phyloP scores from a whole-genome alignment of 306 rosid genomes.

The Vigna mungo region DNA sequence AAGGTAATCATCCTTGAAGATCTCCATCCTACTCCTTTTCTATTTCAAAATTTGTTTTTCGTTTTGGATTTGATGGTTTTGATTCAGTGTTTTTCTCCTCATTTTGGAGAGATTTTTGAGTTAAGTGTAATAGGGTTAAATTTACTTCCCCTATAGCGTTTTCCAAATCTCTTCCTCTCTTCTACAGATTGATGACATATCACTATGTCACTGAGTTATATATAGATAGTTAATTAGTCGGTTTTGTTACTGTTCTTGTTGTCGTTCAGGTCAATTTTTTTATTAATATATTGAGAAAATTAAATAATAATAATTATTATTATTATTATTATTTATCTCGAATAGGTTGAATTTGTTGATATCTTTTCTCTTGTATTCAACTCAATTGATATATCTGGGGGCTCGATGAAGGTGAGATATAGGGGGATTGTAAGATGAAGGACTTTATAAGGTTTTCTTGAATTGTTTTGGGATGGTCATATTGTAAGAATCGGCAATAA shows the following conservation, averaged over 20 bases:
- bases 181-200: conserved; percentile 51
- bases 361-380: conserved; percentile 10
- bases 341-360: conserved; percentile 47
- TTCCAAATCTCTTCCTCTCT: conserved; percentile 49
- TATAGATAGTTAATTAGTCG: background rate
- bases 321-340: background rate
- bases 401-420: conserved; percentile 97
- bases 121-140: conserved; percentile 56
- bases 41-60: background rate
- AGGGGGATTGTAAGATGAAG: conserved; percentile 82
- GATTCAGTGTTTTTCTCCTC: conserved; percentile 68
- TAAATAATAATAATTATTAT: background rate
- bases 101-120: conserved; percentile 62
- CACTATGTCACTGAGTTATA: background rate
- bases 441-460: conserved; percentile 70
- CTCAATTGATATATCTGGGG: conserved; percentile 79
- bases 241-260: background rate
- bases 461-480: conserved; percentile 59
- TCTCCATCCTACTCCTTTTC: conserved; percentile 29
- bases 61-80: conserved; percentile 64
- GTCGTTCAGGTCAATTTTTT: conserved; percentile 21
- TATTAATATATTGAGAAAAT: conserved; percentile 33
- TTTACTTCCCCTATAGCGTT: conserved; percentile 61
- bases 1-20: conserved; percentile 74
- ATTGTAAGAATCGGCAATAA: conserved; percentile 62